Percentiles rank a stretch among this genome's conserved stretches.
phyloP scores from a whole-genome alignment of 2,329 filamentous ascomycete species.

The Magnaporthales sp. region DNA sequence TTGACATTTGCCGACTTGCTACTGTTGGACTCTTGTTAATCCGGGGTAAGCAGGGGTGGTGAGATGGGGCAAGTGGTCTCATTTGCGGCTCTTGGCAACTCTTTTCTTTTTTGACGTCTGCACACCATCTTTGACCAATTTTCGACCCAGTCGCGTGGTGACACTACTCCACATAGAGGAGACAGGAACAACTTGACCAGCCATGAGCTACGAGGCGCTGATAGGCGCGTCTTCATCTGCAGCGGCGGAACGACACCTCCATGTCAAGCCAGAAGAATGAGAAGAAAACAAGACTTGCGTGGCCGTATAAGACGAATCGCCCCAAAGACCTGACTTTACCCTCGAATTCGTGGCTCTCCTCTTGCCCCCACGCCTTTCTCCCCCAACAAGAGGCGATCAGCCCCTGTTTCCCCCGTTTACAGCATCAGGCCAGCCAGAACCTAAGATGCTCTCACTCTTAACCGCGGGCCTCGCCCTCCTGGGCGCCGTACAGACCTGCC shows the following conservation, averaged over 20 bases:
- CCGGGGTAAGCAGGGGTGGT: background rate
- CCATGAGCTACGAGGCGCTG: background rate
- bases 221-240: background rate
- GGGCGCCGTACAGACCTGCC: conserved; percentile 3
- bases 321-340: background rate
- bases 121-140: background rate
- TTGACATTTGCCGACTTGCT: background rate
- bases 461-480: background rate
- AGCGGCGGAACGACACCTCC: background rate
- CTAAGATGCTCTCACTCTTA: background rate
- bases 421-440: background rate
- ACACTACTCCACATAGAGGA: background rate
- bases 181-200: background rate
- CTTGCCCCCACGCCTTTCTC: too few relatives aligned
- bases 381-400: too few relatives aligned
- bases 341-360: background rate
- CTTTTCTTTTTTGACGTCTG: background rate
- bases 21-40: background rate
- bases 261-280: background rate
- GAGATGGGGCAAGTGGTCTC: too few relatives aligned
- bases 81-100: background rate
- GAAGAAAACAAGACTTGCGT: background rate
- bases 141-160: background rate
- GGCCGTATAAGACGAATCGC: background rate
- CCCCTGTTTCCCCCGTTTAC: too few relatives aligned